Conservation (phyloP, 1,139 yeast species). For the Lodderomyces pseudojiufengensis region DNA sequence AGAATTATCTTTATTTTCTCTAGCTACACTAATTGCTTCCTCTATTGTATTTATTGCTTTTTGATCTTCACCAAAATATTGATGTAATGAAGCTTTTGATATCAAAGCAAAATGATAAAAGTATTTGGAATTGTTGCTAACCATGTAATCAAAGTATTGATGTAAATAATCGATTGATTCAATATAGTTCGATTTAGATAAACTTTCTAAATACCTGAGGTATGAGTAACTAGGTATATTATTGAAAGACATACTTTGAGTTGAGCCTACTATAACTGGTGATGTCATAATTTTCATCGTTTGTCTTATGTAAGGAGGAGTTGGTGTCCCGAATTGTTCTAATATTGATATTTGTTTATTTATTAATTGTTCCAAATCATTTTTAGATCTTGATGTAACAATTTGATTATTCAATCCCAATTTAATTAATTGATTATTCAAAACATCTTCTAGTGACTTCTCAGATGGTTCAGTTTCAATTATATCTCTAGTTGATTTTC, state of each 20-base stretch:
- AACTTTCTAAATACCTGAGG: slow-evolving; percentile 59
- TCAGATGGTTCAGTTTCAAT: background rate
- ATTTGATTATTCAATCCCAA: background rate
- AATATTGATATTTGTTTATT: slow-evolving; percentile 55
- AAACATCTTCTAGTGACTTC: background rate
- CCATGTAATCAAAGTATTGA: slow-evolving; percentile 83
- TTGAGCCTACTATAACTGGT: slow-evolving; percentile 21
- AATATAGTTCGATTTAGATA: slow-evolving; percentile 64
- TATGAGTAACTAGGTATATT: slow-evolving; percentile 63
- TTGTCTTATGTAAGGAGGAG: slow-evolving; percentile 44
- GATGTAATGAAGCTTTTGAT: slow-evolving; percentile 74
- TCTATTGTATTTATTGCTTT: slow-evolving; percentile 80
- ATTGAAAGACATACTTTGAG: slow-evolving; percentile 45
- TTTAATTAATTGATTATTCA: slow-evolving; percentile 2
- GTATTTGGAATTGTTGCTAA: slow-evolving; percentile 60
- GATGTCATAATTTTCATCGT: slow-evolving; percentile 46
- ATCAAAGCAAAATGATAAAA: slow-evolving; percentile 81
- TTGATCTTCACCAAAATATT: slow-evolving; percentile 67
- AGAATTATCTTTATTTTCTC: slow-evolving; percentile 75
- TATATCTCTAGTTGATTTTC: slow-evolving; percentile 25
- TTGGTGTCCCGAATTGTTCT: slow-evolving; percentile 51
- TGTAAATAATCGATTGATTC: slow-evolving; percentile 71
- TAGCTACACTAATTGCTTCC: slow-evolving; percentile 83
- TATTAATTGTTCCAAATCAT: slow-evolving; percentile 50
- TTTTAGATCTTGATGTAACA: slow-evolving; percentile 26